Evolutionary conservation across 345 rosid species (phyloP).

Genomic region (Ceriops decandra): DNA sequence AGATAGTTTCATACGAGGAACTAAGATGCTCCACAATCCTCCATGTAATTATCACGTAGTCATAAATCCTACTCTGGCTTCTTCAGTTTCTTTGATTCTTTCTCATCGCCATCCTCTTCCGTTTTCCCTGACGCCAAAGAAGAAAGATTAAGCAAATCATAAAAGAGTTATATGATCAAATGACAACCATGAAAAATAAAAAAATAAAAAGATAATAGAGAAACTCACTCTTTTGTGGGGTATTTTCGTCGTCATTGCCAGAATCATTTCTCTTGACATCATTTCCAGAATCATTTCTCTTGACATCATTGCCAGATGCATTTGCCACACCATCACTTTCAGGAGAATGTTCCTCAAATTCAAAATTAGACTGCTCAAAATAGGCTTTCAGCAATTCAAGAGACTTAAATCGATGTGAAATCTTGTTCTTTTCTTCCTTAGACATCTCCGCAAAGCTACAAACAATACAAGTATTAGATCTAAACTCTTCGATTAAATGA

Average conservation of each 20-base stretch:
- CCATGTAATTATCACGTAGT: neutral
- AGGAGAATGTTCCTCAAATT: neutral
- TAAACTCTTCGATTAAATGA: neutral
- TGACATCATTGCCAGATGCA: conserved; percentile 58
- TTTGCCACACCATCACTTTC: neutral
- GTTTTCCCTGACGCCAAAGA: conserved; percentile 11
- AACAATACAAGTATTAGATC: conserved; percentile 1
- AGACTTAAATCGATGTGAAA: conserved; percentile 83
- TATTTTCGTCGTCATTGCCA: neutral
- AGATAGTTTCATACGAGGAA: no score
- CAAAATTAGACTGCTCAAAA: conserved; percentile 23
- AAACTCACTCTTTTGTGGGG: neutral
- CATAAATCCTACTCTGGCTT: conserved; percentile 4
- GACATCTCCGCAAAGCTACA: conserved; percentile 82
- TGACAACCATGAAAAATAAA: neutral
- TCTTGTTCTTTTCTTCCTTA: conserved; percentile 89
- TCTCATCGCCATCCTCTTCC: conserved; percentile 13
- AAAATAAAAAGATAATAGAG: neutral
- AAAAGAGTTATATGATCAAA: no score
- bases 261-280: conserved; percentile 33
- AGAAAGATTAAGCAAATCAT: neutral
- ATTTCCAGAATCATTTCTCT: conserved; percentile 49
- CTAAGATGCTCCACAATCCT: neutral
- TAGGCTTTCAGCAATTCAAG: conserved; percentile 66
- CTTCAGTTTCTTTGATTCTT: neutral